phyloP scores from a whole-genome alignment of 2,329 filamentous ascomycete genomes.

The Magnaporthiopsis rhizophila region DNA sequence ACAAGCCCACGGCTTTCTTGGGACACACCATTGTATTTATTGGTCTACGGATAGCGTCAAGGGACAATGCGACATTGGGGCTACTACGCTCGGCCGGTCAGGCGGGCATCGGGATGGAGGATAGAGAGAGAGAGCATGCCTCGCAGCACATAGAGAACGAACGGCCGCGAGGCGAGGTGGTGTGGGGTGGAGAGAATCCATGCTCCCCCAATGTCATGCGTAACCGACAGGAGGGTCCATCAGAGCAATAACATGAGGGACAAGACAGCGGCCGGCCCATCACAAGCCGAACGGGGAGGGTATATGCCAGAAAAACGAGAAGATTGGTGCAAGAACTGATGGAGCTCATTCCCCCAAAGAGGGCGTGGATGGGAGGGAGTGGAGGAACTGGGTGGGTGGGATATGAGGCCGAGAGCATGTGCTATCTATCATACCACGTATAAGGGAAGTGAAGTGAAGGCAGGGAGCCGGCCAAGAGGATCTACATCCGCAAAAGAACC shows the following conservation, averaged over 20 bases:
- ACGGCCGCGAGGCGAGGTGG: background rate
- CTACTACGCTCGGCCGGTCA: background rate
- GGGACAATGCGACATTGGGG: background rate
- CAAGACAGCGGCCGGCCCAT: background rate
- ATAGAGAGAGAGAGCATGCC: background rate
- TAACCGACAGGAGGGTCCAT: background rate
- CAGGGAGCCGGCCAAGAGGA: background rate
- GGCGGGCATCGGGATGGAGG: too few species aligned
- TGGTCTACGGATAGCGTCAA: background rate
- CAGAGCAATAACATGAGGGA: background rate
- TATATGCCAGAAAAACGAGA: background rate
- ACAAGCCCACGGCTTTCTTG: background rate
- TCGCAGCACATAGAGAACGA: background rate
- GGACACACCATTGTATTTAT: background rate
- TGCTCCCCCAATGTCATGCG: background rate
- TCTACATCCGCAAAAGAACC: background rate
- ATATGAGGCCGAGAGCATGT: background rate
- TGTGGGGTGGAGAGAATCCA: background rate
- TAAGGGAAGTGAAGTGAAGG: background rate
- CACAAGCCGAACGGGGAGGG: background rate
- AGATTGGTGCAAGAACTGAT: background rate
- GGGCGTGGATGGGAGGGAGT: background rate
- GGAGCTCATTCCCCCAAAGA: background rate
- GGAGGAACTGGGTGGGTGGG: too few species aligned
- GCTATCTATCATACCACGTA: background rate